Evolutionary conservation across 202 grass and related monocot genomes (phyloP).

Genomic region (Setaria italica): DNA sequence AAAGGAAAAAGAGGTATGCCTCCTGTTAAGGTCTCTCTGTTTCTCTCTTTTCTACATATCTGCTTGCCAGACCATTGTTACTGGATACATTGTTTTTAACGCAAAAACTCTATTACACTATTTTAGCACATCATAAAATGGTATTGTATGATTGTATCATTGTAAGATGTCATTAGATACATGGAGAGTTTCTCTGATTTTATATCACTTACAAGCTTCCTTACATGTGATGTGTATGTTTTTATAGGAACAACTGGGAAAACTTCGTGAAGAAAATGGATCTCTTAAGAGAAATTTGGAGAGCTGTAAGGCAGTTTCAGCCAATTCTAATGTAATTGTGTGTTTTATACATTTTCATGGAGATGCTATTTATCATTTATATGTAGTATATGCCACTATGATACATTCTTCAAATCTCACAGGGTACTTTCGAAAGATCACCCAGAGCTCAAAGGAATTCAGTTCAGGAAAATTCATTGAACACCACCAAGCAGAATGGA

Average conservation of each 20-base stretch:
- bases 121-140: slow-evolving; percentile 9
- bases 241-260: slow-evolving; percentile 83
- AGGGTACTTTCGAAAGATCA: slow-evolving; percentile 59
- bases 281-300: slow-evolving; percentile 82
- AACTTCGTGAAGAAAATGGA: slow-evolving; percentile 79
- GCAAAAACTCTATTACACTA: slow-evolving; percentile 19
- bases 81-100: neutral
- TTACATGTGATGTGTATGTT: slow-evolving; percentile 34
- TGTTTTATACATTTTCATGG: slow-evolving; percentile 30
- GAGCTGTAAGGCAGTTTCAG: slow-evolving; percentile 52
- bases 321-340: slow-evolving; percentile 53
- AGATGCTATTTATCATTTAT: slow-evolving; percentile 31
- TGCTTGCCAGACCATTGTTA: slow-evolving; percentile 20
- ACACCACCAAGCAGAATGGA: slow-evolving; percentile 52
- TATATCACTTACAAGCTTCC: slow-evolving; percentile 12
- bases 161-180: neutral
- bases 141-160: neutral
- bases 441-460: slow-evolving; percentile 56
- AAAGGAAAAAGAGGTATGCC: slow-evolving; percentile 91
- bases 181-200: neutral
- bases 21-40: slow-evolving; percentile 5
- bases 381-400: neutral
- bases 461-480: slow-evolving; percentile 62
- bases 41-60: neutral
- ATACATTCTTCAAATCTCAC: slow-evolving; percentile 20